These are phyloP conservation scores for Platanthera zijinensis DNA, from an alignment of 106 monocot genomes.

Conservation along the genomic window DNA sequence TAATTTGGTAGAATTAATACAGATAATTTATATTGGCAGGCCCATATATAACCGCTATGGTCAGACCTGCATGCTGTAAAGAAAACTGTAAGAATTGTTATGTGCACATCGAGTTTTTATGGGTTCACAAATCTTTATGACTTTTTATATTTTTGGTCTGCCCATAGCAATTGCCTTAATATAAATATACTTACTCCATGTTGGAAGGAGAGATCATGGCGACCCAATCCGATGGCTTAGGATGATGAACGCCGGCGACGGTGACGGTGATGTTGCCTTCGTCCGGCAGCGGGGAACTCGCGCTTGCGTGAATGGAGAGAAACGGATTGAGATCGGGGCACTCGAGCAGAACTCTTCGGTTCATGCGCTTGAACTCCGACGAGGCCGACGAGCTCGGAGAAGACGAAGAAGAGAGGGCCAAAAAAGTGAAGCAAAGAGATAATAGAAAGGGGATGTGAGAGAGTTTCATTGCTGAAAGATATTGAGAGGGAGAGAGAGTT, in stretches of 20 bases:
- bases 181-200: conserved; percentile 24
- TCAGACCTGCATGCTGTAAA: too few relatives aligned
- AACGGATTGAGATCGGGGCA: conserved; percentile 36
- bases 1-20: background rate
- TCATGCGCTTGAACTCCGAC: conserved; percentile 37
- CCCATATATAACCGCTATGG: too few relatives aligned
- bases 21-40: too few relatives aligned
- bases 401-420: background rate
- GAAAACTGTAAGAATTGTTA: too few relatives aligned
- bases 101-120: too few relatives aligned
- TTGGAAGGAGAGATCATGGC: conserved; percentile 70
- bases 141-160: too few relatives aligned
- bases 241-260: conserved; percentile 37
- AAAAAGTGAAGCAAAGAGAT: background rate
- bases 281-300: conserved; percentile 24
- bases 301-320: conserved; percentile 25
- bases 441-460: background rate
- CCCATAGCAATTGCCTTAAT: too few relatives aligned
- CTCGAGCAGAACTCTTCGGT: conserved; percentile 31
- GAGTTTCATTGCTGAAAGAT: background rate
- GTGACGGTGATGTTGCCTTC: conserved; percentile 51
- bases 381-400: background rate
- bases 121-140: too few relatives aligned
- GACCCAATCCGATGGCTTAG: conserved; percentile 55
- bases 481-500: background rate